phyloP scores from a whole-genome alignment of 345 rosid species.

The Alliaria petiolata region DNA sequence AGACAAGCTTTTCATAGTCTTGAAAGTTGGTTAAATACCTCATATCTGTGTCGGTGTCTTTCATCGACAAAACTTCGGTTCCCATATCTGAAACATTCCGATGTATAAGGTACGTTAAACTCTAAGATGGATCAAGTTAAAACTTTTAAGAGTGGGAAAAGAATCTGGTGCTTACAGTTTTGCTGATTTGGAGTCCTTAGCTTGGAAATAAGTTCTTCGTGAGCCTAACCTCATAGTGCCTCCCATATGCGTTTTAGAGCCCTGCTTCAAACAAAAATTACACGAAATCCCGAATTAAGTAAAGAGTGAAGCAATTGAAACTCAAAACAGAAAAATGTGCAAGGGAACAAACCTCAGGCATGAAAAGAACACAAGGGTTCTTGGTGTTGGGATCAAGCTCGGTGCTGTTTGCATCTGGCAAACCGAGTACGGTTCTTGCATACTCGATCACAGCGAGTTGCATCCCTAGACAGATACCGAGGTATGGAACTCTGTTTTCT shows the following conservation, averaged over 20 bases:
- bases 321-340: neutral
- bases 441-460: constrained; percentile 91
- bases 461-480: constrained; percentile 98
- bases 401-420: constrained; percentile 82
- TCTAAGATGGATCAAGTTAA: constrained; percentile 6
- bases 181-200: constrained; percentile 34
- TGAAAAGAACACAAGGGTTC: constrained; percentile 83
- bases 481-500: constrained; percentile 77
- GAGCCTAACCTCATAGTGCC: constrained; percentile 42
- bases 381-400: constrained; percentile 74
- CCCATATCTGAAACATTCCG: constrained; percentile 57
- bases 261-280: constrained; percentile 20
- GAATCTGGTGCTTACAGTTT: constrained; percentile 27
- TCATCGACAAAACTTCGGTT: constrained; percentile 67
- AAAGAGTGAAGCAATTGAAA: neutral
- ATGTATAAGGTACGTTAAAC: neutral
- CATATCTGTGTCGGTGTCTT: constrained; percentile 95
- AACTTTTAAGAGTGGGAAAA: neutral
- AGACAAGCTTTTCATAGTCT: neutral
- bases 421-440: constrained; percentile 73
- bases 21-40: constrained; percentile 42
- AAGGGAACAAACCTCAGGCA: constrained; percentile 80
- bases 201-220: constrained; percentile 33
- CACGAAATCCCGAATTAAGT: neutral
- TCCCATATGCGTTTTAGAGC: constrained; percentile 39